Percentiles rank a stretch among this genome's conserved stretches.
These are phyloP conservation scores for Withania somnifera DNA, from an alignment of 305 asterid genomes.

Conservation along the genomic window DNA sequence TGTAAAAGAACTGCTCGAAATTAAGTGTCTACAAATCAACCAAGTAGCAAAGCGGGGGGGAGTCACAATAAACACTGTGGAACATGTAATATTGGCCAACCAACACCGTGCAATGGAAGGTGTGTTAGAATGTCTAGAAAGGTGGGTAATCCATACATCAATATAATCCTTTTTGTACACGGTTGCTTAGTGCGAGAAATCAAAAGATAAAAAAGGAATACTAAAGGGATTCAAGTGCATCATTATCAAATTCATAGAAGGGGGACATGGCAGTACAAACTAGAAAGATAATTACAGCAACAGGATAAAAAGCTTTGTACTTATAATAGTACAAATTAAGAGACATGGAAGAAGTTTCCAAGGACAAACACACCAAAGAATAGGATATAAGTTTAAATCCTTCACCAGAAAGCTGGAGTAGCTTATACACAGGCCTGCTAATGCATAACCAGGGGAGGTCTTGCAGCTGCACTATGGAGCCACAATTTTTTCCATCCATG, in stretches of 20 bases:
- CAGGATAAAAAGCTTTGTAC: not conserved
- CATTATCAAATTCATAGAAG: not conserved
- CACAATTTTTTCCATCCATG: not conserved
- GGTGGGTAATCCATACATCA: not conserved
- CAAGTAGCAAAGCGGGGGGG: not conserved
- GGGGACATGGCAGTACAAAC: not conserved
- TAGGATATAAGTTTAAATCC: not conserved
- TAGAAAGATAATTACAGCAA: not conserved
- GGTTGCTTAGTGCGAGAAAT: not conserved
- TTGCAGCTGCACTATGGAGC: not conserved
- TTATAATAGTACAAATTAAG: not conserved
- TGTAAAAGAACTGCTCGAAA: not conserved
- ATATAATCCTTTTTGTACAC: not conserved
- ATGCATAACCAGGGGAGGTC: not conserved
- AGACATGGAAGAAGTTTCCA: not conserved
- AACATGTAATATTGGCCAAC: not conserved
- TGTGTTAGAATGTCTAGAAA: not conserved
- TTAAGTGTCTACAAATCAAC: not conserved
- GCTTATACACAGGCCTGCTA: not conserved
- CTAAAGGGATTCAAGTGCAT: not conserved
- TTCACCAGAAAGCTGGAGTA: not conserved
- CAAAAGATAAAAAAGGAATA: not conserved
- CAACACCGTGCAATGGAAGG: not conserved
- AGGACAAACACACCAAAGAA: not conserved
- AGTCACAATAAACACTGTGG: not conserved